phyloP scores from a whole-genome alignment of 164 flowering plant genomes.

The Vitis amurensis region DNA sequence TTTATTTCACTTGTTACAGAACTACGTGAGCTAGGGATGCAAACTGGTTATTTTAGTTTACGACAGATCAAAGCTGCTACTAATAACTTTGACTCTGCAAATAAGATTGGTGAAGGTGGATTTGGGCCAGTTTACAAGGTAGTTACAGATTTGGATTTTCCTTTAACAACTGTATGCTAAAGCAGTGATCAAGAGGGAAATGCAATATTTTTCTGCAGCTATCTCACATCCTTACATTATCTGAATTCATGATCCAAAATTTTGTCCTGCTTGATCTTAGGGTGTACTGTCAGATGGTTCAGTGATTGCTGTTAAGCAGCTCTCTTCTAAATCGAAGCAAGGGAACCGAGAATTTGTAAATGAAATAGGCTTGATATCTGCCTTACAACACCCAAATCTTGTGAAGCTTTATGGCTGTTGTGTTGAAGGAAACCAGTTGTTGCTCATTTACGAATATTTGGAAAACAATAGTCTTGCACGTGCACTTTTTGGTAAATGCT shows the following conservation, averaged over 20 bases:
- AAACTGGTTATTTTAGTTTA: constrained; percentile 62
- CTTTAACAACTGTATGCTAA: neutral
- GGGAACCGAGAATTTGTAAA: constrained; percentile 75
- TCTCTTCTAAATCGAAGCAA: constrained; percentile 72
- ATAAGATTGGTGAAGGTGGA: constrained; percentile 90
- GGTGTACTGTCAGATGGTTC: constrained; percentile 56
- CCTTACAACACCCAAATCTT: constrained; percentile 69
- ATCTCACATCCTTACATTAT: no score
- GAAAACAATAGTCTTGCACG: constrained; percentile 70
- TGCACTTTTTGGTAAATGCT: constrained; percentile 50
- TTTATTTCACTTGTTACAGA: constrained; percentile 30
- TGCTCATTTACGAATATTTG: constrained; percentile 66
- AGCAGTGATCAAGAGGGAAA: no score
- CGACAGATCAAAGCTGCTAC: constrained; percentile 80
- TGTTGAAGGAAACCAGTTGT: constrained; percentile 64
- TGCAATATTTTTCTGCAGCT: no score
- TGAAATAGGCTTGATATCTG: constrained; percentile 78
- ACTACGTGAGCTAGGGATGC: constrained; percentile 58
- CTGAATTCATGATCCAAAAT: neutral
- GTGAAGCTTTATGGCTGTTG: constrained; percentile 73
- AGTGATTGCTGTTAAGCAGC: constrained; percentile 69
- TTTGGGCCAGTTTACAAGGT: constrained; percentile 91
- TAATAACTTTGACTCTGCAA: constrained; percentile 59
- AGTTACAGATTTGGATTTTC: neutral
- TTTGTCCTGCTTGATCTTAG: constrained; percentile 24